Evolutionary conservation across 805 yeast genomes (phyloP).

Genomic region (Myxozyma sirexii): DNA sequence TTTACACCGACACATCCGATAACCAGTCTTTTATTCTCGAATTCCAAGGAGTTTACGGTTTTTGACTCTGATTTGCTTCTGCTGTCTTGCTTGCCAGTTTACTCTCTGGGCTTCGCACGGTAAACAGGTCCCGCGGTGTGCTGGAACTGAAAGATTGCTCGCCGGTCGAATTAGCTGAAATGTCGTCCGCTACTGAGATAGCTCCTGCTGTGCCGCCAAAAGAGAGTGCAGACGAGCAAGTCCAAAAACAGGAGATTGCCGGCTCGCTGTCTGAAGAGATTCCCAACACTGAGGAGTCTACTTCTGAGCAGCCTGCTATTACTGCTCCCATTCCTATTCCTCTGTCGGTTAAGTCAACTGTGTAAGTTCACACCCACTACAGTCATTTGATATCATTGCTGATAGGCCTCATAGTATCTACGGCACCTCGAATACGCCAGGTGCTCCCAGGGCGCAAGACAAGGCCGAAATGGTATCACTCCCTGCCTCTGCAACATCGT

Average conservation of each 20-base stretch:
- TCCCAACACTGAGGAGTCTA: not conserved
- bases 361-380: not conserved
- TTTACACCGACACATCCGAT: no score
- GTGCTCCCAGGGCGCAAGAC: no score
- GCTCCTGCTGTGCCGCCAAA: conserved; percentile 4
- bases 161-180: not conserved
- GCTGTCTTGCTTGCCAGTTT: no score
- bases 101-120: not conserved
- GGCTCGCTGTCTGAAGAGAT: not conserved
- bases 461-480: conserved; percentile 12
- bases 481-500: not conserved
- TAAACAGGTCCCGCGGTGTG: not conserved
- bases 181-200: not conserved
- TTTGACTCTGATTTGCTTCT: no score
- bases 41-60: no score
- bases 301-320: not conserved
- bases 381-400: not conserved
- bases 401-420: no score
- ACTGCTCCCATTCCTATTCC: conserved; percentile 3
- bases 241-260: not conserved
- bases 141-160: not conserved
- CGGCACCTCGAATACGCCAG: no score
- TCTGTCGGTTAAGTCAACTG: not conserved
- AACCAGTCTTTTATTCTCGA: no score
- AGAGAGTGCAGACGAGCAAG: not conserved